Evolutionary conservation across 495 filamentous ascomycete genomes (phyloP), one percentile per base, ranked within the genome.

Genomic region (Recurvomyces mirabilis): DNA sequence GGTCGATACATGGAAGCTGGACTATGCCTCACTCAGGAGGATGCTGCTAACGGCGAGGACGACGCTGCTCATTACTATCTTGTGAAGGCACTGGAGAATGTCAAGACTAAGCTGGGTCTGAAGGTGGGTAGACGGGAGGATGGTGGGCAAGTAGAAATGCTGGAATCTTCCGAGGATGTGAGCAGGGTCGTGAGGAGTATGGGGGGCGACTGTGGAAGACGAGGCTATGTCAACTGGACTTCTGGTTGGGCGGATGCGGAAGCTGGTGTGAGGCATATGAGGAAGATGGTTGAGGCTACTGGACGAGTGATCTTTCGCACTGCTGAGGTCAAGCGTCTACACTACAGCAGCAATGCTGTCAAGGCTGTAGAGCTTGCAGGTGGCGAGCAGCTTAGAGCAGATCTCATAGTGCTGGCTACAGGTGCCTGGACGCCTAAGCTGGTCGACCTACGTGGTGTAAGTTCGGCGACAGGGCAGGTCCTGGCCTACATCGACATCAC

Each of bases 161-260:
- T 64, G 28, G 49, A 60, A 20, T 61, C 63, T 11, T 49, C 65
- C 15, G 71, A 65, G 4, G 72, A 69, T 7, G 70, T 81, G 31
- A 53, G 66, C 52, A 66, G 57, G 39, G 68, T 59, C 3, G 49
- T 67, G 34, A 20, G 5, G 12, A 64, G 66, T 7, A 69, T 69
- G 1, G 64, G 69, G 38, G 67, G 73, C 46, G 56, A 65, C 53
- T 60, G 72, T 45, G 72, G 85, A 30, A 62, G 64, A 13, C 71
- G 73, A 49, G 89, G 89, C 1, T 98, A 98, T 62, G 60, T 93
- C 33, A 98, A 95, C 58, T 67, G 69, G 56, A 70, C 67, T 0
- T 79, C 74, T 39, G 91, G 91, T 1, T 95, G 88, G 89, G 83
- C 76, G 5, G 74, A 98, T 55, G 87, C 88, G 0, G 82, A 79